Evolutionary conservation across 2,329 filamentous ascomycete species (phyloP).

Genomic region (Diaporthe humulicola): DNA sequence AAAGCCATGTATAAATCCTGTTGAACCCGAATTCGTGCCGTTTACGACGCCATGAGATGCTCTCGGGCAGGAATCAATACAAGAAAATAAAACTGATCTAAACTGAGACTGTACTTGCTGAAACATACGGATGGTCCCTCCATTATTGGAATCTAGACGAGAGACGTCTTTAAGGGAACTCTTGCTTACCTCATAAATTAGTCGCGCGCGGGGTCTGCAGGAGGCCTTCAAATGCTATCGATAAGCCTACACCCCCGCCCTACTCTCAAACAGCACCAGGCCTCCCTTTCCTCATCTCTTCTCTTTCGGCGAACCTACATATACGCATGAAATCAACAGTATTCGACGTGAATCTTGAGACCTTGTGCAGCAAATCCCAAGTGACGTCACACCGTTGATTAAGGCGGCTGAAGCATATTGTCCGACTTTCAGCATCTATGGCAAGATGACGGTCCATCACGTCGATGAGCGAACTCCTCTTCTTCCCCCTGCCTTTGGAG

Average conservation of each 20-base stretch:
- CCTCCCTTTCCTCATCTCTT: conserved; percentile 9
- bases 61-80: no score
- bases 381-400: neutral
- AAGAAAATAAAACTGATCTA: no score
- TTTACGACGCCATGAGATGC: no score
- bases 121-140: no score
- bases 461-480: neutral
- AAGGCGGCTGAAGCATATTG: neutral
- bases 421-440: neutral
- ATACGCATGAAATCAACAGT: neutral
- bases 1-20: no score
- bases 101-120: no score
- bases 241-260: neutral
- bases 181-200: neutral
- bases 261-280: neutral
- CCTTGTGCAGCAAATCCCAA: neutral
- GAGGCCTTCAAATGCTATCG: neutral
- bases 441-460: neutral
- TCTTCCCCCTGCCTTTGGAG: neutral
- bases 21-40: no score
- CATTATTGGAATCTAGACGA: no score
- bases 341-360: neutral
- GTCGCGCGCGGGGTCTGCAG: neutral
- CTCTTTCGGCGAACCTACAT: neutral
- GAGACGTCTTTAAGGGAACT: no score